Evolutionary conservation across 2,329 filamentous ascomycete species (phyloP).

Genomic region (Paraconiothyrium brasiliense): DNA sequence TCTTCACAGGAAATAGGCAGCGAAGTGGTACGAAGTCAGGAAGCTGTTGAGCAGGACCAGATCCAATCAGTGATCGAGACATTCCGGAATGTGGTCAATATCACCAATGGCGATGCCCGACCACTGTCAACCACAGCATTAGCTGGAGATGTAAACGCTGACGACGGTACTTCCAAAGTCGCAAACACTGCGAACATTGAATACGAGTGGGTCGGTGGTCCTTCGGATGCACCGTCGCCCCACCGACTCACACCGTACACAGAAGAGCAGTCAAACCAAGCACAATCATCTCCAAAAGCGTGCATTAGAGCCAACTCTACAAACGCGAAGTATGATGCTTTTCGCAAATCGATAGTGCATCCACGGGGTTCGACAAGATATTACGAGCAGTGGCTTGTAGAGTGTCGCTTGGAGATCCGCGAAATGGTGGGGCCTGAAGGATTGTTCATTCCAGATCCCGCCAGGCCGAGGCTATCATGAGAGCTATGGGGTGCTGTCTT

Average conservation of each 20-base stretch:
- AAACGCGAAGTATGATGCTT: conserved; percentile 14
- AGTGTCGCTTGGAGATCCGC: conserved; percentile 26
- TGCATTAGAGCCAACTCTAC: neutral
- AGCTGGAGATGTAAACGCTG: neutral
- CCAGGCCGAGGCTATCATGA: neutral
- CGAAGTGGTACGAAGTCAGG: neutral
- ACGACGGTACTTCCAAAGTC: neutral
- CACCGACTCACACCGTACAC: neutral
- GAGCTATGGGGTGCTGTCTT: neutral
- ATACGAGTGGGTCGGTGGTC: neutral
- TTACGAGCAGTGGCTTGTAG: conserved; percentile 20
- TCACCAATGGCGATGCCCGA: neutral
- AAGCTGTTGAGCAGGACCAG: neutral
- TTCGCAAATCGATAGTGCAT: conserved; percentile 8
- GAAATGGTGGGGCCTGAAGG: conserved; percentile 19
- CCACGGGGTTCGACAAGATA: conserved; percentile 15
- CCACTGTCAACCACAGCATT: neutral
- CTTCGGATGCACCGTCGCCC: neutral
- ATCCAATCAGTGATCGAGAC: conserved; percentile 15
- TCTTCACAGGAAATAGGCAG: conserved; percentile 6
- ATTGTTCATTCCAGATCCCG: conserved; percentile 18
- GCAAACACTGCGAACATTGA: neutral
- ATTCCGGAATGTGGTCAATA: conserved; percentile 25
- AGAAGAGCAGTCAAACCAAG: neutral
- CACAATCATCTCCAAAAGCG: neutral